Base-by-base conservation (phyloP, 495 filamentous ascomycete species). In the Paragyromitra xinjiangensis region DNA sequence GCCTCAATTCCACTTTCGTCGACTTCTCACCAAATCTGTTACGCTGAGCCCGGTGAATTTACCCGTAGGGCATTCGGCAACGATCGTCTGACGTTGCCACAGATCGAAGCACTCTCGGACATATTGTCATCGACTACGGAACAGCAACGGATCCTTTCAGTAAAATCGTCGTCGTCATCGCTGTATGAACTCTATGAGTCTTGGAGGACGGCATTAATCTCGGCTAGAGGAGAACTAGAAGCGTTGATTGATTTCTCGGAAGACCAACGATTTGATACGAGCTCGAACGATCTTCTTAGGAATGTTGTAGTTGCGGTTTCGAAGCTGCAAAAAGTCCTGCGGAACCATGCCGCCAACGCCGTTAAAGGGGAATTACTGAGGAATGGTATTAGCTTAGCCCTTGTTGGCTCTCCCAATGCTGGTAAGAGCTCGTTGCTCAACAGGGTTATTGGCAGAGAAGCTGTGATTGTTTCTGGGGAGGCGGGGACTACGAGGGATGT, bases 231-330 rank as follows among this genome's bases (percentile, higher is more conserved):
- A 6, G 94, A 98, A 84, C 86, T 98, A 63, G 95, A 99, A 83
- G 95, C 95, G 0, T 84, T 98, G 71, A 98, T 99, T 80, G 95
- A 99, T 82, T 99, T 99, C 83, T 91, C 92, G 0, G 95, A 99
- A 84, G 96, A 98, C 80, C 95, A 98, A 84, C 91, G 97, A 85
- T 98, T 99, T 77, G 95, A 98, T 68, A 94, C 97, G 81, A 91
- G 93, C 1, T 92, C 94, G 0, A 85, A 86, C 6, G 89, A 91
- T 70, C 85, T 98, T 39, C 86, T 94, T 5, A 81, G 77, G 1
- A 92, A 89, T 40, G 93, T 97, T 34, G 87, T 89, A 24, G 78
- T 69, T 12, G 88, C 93, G 77, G 89, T 97, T 9, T 77, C 81
- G 14, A 82, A 78, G 3, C 87, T 99, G 61, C 84, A 86, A 64